A percentile compares a stretch with the other conserved stretches of the same genome.
These are phyloP conservation scores for Eucalyptus sp. DNA, from an alignment of 345 rosid species.

Conservation along the genomic window DNA sequence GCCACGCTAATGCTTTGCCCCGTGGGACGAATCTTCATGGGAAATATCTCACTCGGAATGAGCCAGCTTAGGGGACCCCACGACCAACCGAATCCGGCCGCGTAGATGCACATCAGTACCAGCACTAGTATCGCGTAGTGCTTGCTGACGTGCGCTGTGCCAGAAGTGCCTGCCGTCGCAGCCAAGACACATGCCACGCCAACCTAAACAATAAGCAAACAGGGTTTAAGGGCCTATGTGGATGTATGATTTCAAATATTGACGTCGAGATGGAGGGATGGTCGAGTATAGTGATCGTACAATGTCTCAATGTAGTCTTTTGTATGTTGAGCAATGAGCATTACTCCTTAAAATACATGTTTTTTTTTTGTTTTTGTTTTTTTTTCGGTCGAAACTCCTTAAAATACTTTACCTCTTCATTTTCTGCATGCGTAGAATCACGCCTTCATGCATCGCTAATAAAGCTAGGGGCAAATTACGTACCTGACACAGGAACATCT, in stretches of 20 bases:
- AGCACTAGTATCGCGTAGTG: slow-evolving; percentile 26
- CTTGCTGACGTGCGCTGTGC: slow-evolving; percentile 22
- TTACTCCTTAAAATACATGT: neutral
- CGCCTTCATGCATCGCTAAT: neutral
- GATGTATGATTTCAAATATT: neutral
- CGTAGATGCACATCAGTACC: slow-evolving; percentile 41
- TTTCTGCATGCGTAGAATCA: neutral
- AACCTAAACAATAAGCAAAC: neutral
- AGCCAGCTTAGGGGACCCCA: slow-evolving; percentile 66
- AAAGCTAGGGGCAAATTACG: neutral
- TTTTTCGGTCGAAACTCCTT: too few relatives aligned
- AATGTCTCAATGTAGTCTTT: neutral
- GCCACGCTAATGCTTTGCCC: slow-evolving; percentile 57
- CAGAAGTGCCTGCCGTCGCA: slow-evolving; percentile 25
- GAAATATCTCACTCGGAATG: slow-evolving; percentile 61
- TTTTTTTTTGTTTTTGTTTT: too few relatives aligned
- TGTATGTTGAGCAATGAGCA: neutral
- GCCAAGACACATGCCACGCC: slow-evolving; percentile 25
- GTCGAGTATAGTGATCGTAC: neutral
- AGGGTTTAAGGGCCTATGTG: neutral
- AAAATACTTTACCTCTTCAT: neutral
- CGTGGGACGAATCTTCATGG: slow-evolving; percentile 44
- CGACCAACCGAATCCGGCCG: slow-evolving; percentile 67
- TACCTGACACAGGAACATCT: slow-evolving; percentile 69
- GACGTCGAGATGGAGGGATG: neutral